Conservation (phyloP, 148 eudicot species). For the Rheum nobile region DNA sequence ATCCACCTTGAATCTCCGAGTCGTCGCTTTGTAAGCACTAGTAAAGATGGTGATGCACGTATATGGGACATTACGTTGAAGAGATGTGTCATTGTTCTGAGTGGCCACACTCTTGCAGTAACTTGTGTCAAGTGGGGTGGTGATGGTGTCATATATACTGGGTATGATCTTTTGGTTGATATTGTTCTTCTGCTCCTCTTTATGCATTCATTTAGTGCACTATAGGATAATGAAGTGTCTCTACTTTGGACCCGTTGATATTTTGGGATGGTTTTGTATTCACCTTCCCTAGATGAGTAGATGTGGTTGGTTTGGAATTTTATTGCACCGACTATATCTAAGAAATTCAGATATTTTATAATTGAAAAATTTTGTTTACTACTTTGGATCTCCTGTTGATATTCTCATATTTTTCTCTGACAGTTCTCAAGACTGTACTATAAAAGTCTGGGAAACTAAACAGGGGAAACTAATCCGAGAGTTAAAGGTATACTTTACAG, state of each 20-base stretch:
- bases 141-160: slow-evolving; percentile 90
- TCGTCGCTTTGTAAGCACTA: slow-evolving; percentile 89
- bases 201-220: neutral
- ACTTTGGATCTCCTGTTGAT: slow-evolving; percentile 8
- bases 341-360: neutral
- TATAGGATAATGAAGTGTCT: neutral
- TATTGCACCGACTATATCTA: neutral
- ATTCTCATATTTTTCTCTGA: slow-evolving; percentile 14
- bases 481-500: slow-evolving; percentile 47
- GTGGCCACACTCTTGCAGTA: slow-evolving; percentile 84
- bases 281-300: neutral
- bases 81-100: slow-evolving; percentile 59
- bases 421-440: slow-evolving; percentile 95
- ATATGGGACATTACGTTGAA: slow-evolving; percentile 73
- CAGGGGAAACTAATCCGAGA: slow-evolving; percentile 87
- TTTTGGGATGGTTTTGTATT: neutral
- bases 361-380: neutral
- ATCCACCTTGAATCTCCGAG: slow-evolving; percentile 78
- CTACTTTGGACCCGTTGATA: neutral
- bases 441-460: slow-evolving; percentile 88
- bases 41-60: slow-evolving; percentile 99
- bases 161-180: slow-evolving; percentile 32
- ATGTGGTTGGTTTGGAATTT: neutral
- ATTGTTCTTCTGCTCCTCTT: neutral
- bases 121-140: slow-evolving; percentile 99